phyloP scores from a whole-genome alignment of 257 asterid genomes.

The Salvia splendens region DNA sequence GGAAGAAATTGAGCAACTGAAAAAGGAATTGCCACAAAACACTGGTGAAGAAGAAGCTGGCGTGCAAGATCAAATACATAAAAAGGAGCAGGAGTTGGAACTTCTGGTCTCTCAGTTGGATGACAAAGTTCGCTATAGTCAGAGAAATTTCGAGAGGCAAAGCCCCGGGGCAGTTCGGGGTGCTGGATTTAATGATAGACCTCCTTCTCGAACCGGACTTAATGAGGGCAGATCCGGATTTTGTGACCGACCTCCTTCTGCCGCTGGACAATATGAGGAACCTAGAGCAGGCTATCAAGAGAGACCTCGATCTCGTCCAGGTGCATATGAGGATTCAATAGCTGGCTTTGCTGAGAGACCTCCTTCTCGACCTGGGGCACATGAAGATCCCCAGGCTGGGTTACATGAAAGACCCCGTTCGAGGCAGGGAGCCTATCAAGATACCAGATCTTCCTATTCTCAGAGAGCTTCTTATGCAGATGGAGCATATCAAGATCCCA shows the following conservation, averaged over 20 bases:
- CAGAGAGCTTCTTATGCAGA: conserved; percentile 39
- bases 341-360: conserved; percentile 46
- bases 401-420: conserved; percentile 59
- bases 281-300: conserved; percentile 40
- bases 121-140: conserved; percentile 80
- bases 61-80: conserved; percentile 46
- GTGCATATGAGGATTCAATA: conserved; percentile 42
- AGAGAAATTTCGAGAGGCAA: conserved; percentile 68
- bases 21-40: conserved; percentile 49
- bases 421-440: conserved; percentile 64
- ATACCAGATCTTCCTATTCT: conserved; percentile 52
- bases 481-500: conserved; percentile 56
- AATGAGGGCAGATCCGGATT: conserved; percentile 55
- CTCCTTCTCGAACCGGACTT: conserved; percentile 45
- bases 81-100: conserved; percentile 71
- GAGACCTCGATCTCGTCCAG: conserved; percentile 42
- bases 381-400: conserved; percentile 47
- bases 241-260: conserved; percentile 39
- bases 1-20: conserved; percentile 71
- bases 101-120: conserved; percentile 68
- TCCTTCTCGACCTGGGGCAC: conserved; percentile 48
- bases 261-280: conserved; percentile 41
- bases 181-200: conserved; percentile 49
- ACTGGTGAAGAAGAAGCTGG: conserved; percentile 50
- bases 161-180: conserved; percentile 71